Evolutionary conservation across 1,139 yeast species (phyloP).

Genomic region (Citeromyces hawaiiensis): DNA sequence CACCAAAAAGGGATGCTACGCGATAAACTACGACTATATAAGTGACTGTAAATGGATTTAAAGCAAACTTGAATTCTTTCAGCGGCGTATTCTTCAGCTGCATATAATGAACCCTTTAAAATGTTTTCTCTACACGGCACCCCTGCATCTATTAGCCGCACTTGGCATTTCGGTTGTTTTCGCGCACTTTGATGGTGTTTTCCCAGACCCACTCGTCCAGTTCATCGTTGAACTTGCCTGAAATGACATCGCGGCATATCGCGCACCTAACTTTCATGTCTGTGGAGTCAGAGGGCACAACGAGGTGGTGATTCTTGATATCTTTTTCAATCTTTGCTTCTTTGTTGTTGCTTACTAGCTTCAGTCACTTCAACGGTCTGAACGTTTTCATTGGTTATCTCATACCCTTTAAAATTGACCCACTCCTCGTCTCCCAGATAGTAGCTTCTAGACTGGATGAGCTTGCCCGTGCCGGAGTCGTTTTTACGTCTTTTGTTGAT

Average conservation of each 20-base stretch:
- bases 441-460: constrained; percentile 71
- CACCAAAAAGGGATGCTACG: no score
- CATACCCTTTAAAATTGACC: constrained; percentile 52
- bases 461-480: constrained; percentile 19
- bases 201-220: constrained; percentile 95
- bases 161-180: no score
- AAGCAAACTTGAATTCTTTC: no score
- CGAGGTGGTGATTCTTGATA: constrained; percentile 30
- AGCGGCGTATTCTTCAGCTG: no score
- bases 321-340: constrained; percentile 10
- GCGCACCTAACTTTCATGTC: constrained; percentile 69
- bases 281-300: constrained; percentile 58
- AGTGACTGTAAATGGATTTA: no score
- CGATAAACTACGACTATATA: no score
- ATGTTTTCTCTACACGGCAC: no score
- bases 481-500: constrained; percentile 69
- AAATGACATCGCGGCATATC: constrained; percentile 73
- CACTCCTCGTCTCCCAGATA: constrained; percentile 64
- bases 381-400: constrained; percentile 18
- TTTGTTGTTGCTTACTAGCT: constrained; percentile 7
- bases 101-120: no score
- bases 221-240: constrained; percentile 77
- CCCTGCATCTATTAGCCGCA: no score
- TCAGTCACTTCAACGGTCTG: constrained; percentile 7
- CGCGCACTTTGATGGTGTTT: constrained; percentile 59